These are phyloP conservation scores for Venturia effusa DNA, from an alignment of 2,329 filamentous ascomycete species.

Conservation along the genomic window DNA sequence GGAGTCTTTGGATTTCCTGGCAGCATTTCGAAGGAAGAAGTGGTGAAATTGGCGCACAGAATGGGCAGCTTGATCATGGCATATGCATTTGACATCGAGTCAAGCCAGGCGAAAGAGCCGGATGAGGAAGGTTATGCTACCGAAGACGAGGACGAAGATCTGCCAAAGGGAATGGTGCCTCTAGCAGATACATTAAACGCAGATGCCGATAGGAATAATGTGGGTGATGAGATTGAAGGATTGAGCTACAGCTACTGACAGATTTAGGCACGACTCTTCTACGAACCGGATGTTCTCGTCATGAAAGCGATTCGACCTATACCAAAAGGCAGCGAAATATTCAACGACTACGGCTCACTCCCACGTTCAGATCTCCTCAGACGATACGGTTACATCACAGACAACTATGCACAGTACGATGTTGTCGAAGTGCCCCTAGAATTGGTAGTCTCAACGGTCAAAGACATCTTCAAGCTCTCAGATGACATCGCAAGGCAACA, in stretches of 20 bases:
- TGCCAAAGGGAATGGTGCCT: constrained; percentile 75
- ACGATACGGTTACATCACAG: constrained; percentile 78
- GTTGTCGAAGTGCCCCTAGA: constrained; percentile 67
- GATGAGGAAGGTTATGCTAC: constrained; percentile 43
- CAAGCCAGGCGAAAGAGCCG: constrained; percentile 38
- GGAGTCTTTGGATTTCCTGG: constrained; percentile 29
- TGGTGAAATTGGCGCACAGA: constrained; percentile 54
- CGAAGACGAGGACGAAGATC: constrained; percentile 36
- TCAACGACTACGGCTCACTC: constrained; percentile 83
- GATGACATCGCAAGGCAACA: constrained; percentile 18
- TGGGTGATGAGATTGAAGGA: constrained; percentile 25
- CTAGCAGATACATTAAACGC: constrained; percentile 86
- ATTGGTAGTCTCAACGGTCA: constrained; percentile 39
- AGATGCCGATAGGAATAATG: constrained; percentile 73
- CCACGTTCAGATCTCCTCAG: constrained; percentile 73
- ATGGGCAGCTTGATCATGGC: constrained; percentile 90
- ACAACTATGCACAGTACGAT: constrained; percentile 66
- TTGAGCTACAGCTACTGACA: not conserved
- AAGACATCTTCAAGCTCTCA: constrained; percentile 31
- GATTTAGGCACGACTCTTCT: constrained; percentile 45
- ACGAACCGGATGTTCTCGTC: constrained; percentile 49
- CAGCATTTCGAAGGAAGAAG: constrained; percentile 23
- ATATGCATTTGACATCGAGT: constrained; percentile 76
- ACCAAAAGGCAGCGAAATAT: constrained; percentile 60
- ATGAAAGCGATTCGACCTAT: constrained; percentile 65